Percentiles rank a stretch among this genome's conserved stretches.
Conservation (phyloP, 2,329 filamentous ascomycete genomes). For the Fusarium hostae region DNA sequence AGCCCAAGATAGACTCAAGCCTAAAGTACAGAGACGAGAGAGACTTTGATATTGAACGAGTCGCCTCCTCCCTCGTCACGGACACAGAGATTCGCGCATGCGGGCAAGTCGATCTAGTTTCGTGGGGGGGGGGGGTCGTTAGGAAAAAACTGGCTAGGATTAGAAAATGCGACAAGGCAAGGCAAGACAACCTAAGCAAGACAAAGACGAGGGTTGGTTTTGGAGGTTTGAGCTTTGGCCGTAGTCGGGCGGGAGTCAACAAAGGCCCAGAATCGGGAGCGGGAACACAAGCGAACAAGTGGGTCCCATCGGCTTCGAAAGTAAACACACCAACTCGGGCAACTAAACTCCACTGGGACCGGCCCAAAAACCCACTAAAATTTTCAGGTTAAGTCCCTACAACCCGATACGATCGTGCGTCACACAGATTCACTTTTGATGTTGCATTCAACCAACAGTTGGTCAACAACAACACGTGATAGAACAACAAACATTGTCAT, state of each 20-base stretch:
- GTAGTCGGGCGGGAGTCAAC: slow-evolving; percentile 28
- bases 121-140: slow-evolving; percentile 5
- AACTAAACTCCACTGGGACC: not conserved
- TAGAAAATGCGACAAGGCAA: slow-evolving; percentile 19
- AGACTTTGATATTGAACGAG: slow-evolving; percentile 27
- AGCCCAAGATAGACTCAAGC: slow-evolving; percentile 3
- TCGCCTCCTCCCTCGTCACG: slow-evolving; percentile 40
- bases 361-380: not conserved
- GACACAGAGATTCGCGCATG: slow-evolving; percentile 35
- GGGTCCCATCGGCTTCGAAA: slow-evolving; percentile 38
- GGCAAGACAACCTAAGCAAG: not conserved
- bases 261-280: slow-evolving; percentile 26
- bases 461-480: slow-evolving; percentile 32
- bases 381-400: slow-evolving; percentile 9
- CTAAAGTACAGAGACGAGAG: slow-evolving; percentile 19
- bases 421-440: slow-evolving; percentile 22
- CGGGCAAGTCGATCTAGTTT: slow-evolving; percentile 20
- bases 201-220: slow-evolving; percentile 1
- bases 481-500: not conserved
- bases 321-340: slow-evolving; percentile 37
- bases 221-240: slow-evolving; percentile 24
- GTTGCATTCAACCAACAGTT: slow-evolving; percentile 14
- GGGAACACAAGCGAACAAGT: slow-evolving; percentile 31
- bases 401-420: slow-evolving; percentile 29
- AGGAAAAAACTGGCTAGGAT: slow-evolving; percentile 4